Percentiles rank a stretch among this genome's conserved stretches.
phyloP scores from a whole-genome alignment of 192 early-diverging fungal genomes.

The Mycoemilia scoparia region DNA sequence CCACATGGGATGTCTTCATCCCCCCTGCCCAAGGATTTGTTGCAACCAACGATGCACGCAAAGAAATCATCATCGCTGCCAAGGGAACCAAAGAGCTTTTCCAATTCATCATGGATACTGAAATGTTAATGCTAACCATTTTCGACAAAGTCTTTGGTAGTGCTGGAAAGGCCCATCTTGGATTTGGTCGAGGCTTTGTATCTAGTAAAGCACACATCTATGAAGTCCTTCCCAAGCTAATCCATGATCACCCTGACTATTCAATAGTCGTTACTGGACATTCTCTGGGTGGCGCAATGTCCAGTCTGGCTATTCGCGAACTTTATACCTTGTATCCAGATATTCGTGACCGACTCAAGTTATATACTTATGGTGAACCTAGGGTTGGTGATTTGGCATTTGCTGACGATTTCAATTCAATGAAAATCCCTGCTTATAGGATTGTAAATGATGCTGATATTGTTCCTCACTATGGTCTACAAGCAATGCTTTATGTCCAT shows the following conservation, averaged over 20 bases:
- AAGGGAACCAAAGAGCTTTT: constrained; percentile 15
- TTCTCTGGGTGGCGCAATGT: constrained; percentile 27
- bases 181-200: constrained; percentile 19
- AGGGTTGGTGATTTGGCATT: constrained; percentile 21
- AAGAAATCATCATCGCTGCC: constrained; percentile 11
- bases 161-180: constrained; percentile 19
- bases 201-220: constrained; percentile 5
- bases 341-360: constrained; percentile 10
- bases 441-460: constrained; percentile 22
- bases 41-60: constrained; percentile 15
- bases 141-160: constrained; percentile 11
- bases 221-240: constrained; percentile 3
- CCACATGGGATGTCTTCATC: constrained; percentile 11
- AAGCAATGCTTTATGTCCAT: no score
- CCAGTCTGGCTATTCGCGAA: constrained; percentile 21
- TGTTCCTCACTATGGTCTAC: constrained; percentile 26
- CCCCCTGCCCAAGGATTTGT: constrained; percentile 19
- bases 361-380: constrained; percentile 30
- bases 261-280: constrained; percentile 28
- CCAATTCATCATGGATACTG: constrained; percentile 13
- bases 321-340: constrained; percentile 6
- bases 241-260: constrained; percentile 9
- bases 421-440: constrained; percentile 14
- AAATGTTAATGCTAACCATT: constrained; percentile 5
- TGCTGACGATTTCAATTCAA: constrained; percentile 9